Evolutionary conservation across 768 basidiomycete genomes (phyloP).

Genomic region (Cystobasidium ongulense): DNA sequence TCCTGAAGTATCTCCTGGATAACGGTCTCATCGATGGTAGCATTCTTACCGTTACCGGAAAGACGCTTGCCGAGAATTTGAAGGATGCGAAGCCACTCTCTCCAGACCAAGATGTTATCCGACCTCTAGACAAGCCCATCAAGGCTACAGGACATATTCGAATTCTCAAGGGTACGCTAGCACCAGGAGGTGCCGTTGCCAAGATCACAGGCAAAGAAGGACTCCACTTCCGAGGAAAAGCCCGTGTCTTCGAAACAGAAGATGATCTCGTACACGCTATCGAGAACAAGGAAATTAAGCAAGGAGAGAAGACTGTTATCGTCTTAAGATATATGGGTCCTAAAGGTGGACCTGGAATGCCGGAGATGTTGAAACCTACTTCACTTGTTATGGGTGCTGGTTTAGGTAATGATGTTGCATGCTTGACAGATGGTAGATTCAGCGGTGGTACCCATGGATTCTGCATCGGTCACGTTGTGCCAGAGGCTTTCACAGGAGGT

Average conservation of each 20-base stretch:
- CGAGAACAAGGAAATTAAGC: conserved; percentile 75
- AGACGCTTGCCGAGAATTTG: conserved; percentile 81
- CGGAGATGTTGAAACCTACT: conserved; percentile 98
- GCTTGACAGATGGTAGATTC: conserved; percentile 94
- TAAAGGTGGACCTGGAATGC: conserved; percentile 92
- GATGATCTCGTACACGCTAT: conserved; percentile 79
- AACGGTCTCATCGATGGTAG: conserved; percentile 82
- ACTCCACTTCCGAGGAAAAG: conserved; percentile 76
- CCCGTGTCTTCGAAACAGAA: conserved; percentile 84
- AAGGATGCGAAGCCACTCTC: conserved; percentile 66
- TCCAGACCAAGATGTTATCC: conserved; percentile 69
- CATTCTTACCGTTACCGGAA: conserved; percentile 82
- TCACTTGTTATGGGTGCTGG: conserved; percentile 98
- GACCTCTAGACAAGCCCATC: conserved; percentile 76
- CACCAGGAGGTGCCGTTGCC: conserved; percentile 88
- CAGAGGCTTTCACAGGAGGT: conserved; percentile 43
- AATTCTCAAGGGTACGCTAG: conserved; percentile 82
- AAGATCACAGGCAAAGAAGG: conserved; percentile 98
- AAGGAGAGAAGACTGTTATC: conserved; percentile 88
- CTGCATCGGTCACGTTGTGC: conserved; percentile 92
- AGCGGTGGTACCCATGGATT: conserved; percentile 65
- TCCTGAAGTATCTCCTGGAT: conserved; percentile 67
- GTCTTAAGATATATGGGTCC: conserved; percentile 94
- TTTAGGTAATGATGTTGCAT: conserved; percentile 88
- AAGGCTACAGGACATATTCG: conserved; percentile 83